Percentiles rank a stretch among this genome's conserved stretches.
These are phyloP conservation scores for Kernera saxatilis DNA, from an alignment of 345 rosid genomes.

Conservation along the genomic window DNA sequence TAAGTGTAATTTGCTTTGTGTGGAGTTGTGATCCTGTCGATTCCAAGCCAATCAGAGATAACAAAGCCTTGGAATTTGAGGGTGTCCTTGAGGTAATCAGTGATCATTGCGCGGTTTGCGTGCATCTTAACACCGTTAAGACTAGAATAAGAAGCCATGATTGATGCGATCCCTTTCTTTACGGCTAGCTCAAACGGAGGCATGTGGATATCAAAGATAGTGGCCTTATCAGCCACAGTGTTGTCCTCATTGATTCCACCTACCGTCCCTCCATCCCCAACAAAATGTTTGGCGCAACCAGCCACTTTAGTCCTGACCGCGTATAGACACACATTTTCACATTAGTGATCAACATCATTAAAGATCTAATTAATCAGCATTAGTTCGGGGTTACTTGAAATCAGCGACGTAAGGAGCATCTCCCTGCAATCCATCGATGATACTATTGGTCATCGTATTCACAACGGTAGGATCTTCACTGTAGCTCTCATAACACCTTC, in stretches of 20 bases:
- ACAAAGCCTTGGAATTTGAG: conserved; percentile 58
- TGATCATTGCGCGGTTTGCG: conserved; percentile 51
- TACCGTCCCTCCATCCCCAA: conserved; percentile 91
- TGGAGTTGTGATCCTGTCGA: conserved; percentile 32
- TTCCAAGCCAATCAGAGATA: conserved; percentile 33
- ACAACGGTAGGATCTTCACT: conserved; percentile 74
- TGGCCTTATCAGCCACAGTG: conserved; percentile 49
- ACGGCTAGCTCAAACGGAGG: conserved; percentile 64
- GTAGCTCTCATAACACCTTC: conserved; percentile 92
- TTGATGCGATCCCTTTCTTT: conserved; percentile 74
- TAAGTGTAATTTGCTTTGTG: conserved; percentile 15
- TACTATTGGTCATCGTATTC: conserved; percentile 60
- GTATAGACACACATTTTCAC: neutral
- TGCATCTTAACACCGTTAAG: conserved; percentile 91
- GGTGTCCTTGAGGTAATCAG: conserved; percentile 65
- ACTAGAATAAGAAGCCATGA: conserved; percentile 93
- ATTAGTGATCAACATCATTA: neutral
- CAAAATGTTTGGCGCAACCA: conserved; percentile 90
- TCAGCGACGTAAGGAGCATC: conserved; percentile 52
- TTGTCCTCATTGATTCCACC: conserved; percentile 71
- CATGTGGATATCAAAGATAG: conserved; percentile 64
- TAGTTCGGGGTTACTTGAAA: conserved; percentile 2
- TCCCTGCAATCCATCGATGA: conserved; percentile 81
- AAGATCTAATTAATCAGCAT: neutral
- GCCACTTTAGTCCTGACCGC: conserved; percentile 64